Evolutionary conservation across 2,329 filamentous ascomycete species (phyloP), one percentile per base, ranked within the genome.

Genomic region (Ophiostoma ulmi): DNA sequence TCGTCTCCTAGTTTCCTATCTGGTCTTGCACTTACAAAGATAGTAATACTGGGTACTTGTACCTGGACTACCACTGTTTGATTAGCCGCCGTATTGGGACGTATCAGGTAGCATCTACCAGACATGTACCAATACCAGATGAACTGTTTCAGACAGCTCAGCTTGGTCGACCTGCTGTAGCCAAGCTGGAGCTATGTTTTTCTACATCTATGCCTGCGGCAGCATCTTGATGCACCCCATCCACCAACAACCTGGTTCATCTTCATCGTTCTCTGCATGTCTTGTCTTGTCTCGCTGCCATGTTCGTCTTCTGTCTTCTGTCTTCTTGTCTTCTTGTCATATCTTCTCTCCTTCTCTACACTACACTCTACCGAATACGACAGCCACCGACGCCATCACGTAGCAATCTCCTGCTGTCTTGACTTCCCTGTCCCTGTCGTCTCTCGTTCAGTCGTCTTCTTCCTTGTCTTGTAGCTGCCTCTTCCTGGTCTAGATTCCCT

Each of bases 41-140:
- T 48, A 20, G 7, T 5, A 7, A 52, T n/a, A 52, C n/a, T 14
- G 44, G 14, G n/a, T 61, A 5, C 35, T 39, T 13, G 35, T 39
- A 39, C 10, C 31, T 41, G 17, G 22, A 14, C 20, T 14, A 38
- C 36, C 10, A 22, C 10, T 65, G 63, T 65, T 65, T 65, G 63
- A 65, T 36, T 65, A 65, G 63, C 63, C 63, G 63, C 63, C 63
- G 63, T 36, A 39, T 63, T 31, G 58, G 58, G 58, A 31, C 58
- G 58, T 63, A 35, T 35, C 58, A 17, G 58, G 61, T 36, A 64
- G 31, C 61, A 63, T 35, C 58, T 63, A 22, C 58, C 58, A 35
- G 14, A 26, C 58, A 63, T 64, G 22, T 11, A 11, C 10, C 52
- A 31, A 35, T 20, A 14, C 58, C 26, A 63, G 26, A 63, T 63